A percentile compares a stretch with the other conserved stretches of the same genome.
phyloP scores from a whole-genome alignment of 2,329 filamentous ascomycete genomes.

The Fusarium humuli region DNA sequence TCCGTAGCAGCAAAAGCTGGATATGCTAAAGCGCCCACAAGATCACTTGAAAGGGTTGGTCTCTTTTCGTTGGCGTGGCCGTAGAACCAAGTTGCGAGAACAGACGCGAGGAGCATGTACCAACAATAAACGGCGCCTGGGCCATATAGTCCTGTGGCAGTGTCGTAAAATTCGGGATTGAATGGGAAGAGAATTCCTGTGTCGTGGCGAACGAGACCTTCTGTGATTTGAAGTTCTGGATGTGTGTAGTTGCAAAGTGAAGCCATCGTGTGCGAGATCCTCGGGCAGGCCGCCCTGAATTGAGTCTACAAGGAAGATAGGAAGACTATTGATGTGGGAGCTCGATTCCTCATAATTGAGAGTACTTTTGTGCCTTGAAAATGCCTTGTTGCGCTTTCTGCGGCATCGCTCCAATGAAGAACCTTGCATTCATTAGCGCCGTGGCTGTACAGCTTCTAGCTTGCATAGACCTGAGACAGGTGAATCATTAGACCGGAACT shows the following conservation, averaged over 20 bases:
- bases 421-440: not conserved
- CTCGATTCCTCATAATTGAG: too few relatives aligned
- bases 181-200: slow-evolving; percentile 2
- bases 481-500: too few relatives aligned
- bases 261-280: not conserved
- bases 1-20: slow-evolving; percentile 18
- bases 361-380: not conserved
- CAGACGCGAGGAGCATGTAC: slow-evolving; percentile 19
- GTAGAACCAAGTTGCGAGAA: not conserved
- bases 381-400: not conserved
- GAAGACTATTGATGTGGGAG: too few relatives aligned
- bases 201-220: not conserved
- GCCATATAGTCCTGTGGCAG: slow-evolving; percentile 6
- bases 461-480: not conserved
- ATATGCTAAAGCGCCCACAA: slow-evolving; percentile 12
- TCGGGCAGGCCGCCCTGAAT: too few relatives aligned
- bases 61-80: not conserved
- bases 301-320: too few relatives aligned
- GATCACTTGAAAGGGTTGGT: slow-evolving; percentile 13
- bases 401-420: not conserved
- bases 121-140: slow-evolving; percentile 22
- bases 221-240: slow-evolving; percentile 9
- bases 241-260: slow-evolving; percentile 26
- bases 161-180: slow-evolving; percentile 22
- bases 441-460: not conserved